phyloP scores from a whole-genome alignment of 495 filamentous ascomycete genomes.

The Daldinia vernicosa region DNA sequence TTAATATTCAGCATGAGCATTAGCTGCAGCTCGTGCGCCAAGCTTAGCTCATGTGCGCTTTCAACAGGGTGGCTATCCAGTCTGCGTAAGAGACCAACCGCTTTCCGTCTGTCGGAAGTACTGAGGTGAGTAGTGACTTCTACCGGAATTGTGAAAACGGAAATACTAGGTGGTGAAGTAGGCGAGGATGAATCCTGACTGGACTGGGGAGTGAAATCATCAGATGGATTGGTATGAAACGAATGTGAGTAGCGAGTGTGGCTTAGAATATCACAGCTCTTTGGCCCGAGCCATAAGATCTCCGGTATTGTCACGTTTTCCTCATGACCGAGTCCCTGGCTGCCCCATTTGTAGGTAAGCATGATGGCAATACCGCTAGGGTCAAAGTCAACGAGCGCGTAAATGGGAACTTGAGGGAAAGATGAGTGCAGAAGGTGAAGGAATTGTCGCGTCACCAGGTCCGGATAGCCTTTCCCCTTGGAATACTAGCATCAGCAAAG shows the following conservation, averaged over 20 bases:
- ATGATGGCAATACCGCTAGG: constrained; percentile 88
- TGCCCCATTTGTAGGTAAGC: constrained; percentile 89
- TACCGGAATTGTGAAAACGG: constrained; percentile 43
- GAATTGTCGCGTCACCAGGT: constrained; percentile 81
- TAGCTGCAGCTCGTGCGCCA: constrained; percentile 74
- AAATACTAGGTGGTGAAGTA: constrained; percentile 26
- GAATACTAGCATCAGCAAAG: constrained; percentile 44
- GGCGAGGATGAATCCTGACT: neutral
- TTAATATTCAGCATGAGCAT: constrained; percentile 91
- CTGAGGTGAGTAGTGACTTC: constrained; percentile 60
- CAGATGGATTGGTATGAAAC: neutral
- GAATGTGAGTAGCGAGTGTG: neutral
- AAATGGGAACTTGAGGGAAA: constrained; percentile 60
- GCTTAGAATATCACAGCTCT: constrained; percentile 64
- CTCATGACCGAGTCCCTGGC: constrained; percentile 75
- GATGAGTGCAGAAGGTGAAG: constrained; percentile 56
- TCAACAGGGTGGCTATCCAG: constrained; percentile 20
- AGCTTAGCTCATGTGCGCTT: constrained; percentile 47
- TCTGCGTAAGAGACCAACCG: constrained; percentile 69
- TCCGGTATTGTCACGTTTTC: constrained; percentile 62
- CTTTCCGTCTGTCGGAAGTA: constrained; percentile 72
- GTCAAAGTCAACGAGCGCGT: constrained; percentile 82
- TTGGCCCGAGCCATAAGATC: constrained; percentile 80
- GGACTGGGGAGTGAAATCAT: neutral
- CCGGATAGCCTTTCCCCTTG: constrained; percentile 92